A percentile compares a stretch with the other conserved stretches of the same genome.
These are phyloP conservation scores for Paraphoma sp. DNA, from an alignment of 2,329 filamentous ascomycete species.

Conservation along the genomic window DNA sequence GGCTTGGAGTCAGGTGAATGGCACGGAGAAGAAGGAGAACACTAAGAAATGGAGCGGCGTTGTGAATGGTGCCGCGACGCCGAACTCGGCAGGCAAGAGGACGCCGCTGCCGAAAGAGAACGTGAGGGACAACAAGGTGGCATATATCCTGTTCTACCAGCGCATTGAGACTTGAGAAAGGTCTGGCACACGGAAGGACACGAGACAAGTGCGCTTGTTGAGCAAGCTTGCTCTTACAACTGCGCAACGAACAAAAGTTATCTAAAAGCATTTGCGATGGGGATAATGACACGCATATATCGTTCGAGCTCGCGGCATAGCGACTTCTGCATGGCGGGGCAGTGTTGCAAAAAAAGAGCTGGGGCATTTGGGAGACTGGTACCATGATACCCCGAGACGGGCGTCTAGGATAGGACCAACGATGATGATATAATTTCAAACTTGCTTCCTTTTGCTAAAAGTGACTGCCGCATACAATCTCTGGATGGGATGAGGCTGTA, in stretches of 20 bases:
- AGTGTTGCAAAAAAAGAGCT: slow-evolving; percentile 5
- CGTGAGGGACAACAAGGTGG: slow-evolving; percentile 92
- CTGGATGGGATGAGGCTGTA: background rate
- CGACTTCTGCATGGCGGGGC: slow-evolving; percentile 4
- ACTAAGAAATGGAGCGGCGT: slow-evolving; percentile 73
- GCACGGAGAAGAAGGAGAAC: slow-evolving; percentile 53
- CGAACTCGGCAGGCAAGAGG: slow-evolving; percentile 58
- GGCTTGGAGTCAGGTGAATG: slow-evolving; percentile 87
- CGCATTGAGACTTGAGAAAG: slow-evolving; percentile 58
- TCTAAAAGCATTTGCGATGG: slow-evolving; percentile 14
- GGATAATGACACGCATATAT: slow-evolving; percentile 6
- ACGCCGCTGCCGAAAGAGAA: slow-evolving; percentile 60
- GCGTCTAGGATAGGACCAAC: slow-evolving; percentile 16
- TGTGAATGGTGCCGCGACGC: slow-evolving; percentile 69
- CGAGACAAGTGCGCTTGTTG: slow-evolving; percentile 9
- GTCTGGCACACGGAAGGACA: background rate
- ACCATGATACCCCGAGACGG: slow-evolving; percentile 20
- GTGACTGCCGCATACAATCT: no score
- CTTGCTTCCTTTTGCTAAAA: background rate
- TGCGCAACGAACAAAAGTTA: slow-evolving; percentile 13
- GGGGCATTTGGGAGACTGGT: slow-evolving; percentile 6
- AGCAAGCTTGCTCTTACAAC: background rate
- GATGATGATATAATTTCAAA: slow-evolving; percentile 7
- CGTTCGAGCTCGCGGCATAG: slow-evolving; percentile 1
- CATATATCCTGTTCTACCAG: slow-evolving; percentile 96